Base-by-base conservation (phyloP, 202 grass and related monocot species). In the Setaria viridis region DNA sequence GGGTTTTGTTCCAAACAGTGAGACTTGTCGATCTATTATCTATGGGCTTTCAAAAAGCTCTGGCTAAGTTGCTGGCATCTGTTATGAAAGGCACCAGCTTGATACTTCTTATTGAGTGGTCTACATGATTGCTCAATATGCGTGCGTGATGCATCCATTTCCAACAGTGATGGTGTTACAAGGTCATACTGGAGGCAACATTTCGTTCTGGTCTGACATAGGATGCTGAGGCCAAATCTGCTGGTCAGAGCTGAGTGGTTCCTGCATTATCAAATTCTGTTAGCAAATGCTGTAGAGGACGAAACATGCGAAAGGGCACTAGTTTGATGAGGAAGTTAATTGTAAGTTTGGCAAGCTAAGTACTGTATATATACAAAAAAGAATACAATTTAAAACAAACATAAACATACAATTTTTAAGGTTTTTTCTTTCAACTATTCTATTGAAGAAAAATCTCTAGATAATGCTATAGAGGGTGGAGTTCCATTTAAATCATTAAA, bases 1-100 rank as follows among this genome's bases (percentile, higher is more conserved):
- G 71, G 96, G 96, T 39, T 95, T 95, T 85, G 62, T 94, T 70
- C 91, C 93, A 34, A 95, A 78, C 89, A 88, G 77, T 20, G 86
- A 91, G 63, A 98, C 93, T 37, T 95, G 95, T 56, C 88, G 67
- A 77, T 92, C 54, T 37, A 58, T 95, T 43, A 92, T 98, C 71
- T 76, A 82, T 94, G 88, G 90, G n/a, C 67, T 95, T 16, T 95
- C 89, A 41, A 95, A 80, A 90, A 81, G 77, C 62, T 50, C 43
- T 71, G 67, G 48, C 80, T 84, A 82, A 83, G 60, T 76, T 60
- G 17, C 25, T 76, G 79, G 34, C 21, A 72, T 62, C 21, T 63
- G 51, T 62, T 62, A 60, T 49, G 41, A 53, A 43, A 62, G 32
- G 49, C 7, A 62, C 50, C 41, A 79, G 15, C 60, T 71, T 69